Evolutionary conservation across 1,139 yeast species (phyloP), one percentile per base, ranked within the genome.

Genomic region (Ashbya aceris): DNA sequence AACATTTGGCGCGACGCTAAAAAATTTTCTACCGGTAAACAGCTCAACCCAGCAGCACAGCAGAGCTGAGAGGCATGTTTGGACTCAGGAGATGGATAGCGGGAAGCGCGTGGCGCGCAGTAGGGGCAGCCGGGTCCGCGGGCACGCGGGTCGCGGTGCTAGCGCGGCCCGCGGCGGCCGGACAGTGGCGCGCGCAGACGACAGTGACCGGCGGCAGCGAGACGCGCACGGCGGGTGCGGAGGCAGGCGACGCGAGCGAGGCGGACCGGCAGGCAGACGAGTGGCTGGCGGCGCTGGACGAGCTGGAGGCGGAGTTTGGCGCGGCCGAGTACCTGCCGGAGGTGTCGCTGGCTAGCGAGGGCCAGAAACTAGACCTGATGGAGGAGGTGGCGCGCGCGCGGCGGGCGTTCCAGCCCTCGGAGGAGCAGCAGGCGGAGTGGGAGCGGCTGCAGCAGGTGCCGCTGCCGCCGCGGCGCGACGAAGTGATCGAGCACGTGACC

Each of bases 401-500:
- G 30, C 62, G 72, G 42, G 66, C 69, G 36, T 75, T 73, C 52
- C 71, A 65, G 49, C 86, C 93, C 11, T 67, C 78, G 7, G 70
- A 65, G 32, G 77, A 72, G 50, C 95, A 86, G 64, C 47, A 72
- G 27, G 70, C 64, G 8, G 76, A 83, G 59, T 70, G 71, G 37
- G 75, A 70, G 43, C 62, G 58, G 9, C 66, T 81, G 45, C 67
- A 72, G 43, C 70, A 66, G 35, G 66, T 70, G 45, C 73, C 77
- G 14, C 66, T 85, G 30, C 95, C 96, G 12, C 60, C 69, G 23
- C 69, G 72, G 52, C 66, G 69, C 30, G 95, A 89, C 52, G 82
- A 84, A 11, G 75, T 81, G 28, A 72, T 91, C 42, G 79, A 80
- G 41, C 83, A 83, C 52, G 75, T 91, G 54, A 79, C 85, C 43